Conservation (phyloP, 495 filamentous ascomycete species). For the Stereocaulon alpinum region DNA sequence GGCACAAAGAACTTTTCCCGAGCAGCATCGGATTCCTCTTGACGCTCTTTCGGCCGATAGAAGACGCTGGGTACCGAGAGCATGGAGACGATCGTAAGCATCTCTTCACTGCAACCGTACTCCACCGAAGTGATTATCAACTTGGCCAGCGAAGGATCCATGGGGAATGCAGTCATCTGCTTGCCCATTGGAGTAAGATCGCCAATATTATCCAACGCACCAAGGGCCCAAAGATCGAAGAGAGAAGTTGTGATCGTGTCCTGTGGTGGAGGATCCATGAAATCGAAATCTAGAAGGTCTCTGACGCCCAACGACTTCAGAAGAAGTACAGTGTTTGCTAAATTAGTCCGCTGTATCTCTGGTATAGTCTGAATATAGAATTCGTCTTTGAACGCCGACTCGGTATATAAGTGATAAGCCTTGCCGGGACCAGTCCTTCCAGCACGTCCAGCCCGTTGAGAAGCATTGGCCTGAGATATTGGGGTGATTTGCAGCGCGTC, state of each 20-base stretch:
- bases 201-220: slow-evolving; percentile 86
- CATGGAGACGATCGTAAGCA: slow-evolving; percentile 98
- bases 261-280: slow-evolving; percentile 98
- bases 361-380: slow-evolving; percentile 97
- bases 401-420: slow-evolving; percentile 89
- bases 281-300: slow-evolving; percentile 94
- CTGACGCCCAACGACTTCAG: slow-evolving; percentile 92
- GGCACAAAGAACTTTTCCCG: slow-evolving; percentile 99
- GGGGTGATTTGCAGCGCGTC: slow-evolving; percentile 97
- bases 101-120: slow-evolving; percentile 94
- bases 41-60: slow-evolving; percentile 93
- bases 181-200: slow-evolving; percentile 79
- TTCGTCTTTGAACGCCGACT: slow-evolving; percentile 90
- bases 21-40: slow-evolving; percentile 91
- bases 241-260: slow-evolving; percentile 95
- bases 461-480: slow-evolving; percentile 92
- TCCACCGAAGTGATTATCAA: slow-evolving; percentile 77
- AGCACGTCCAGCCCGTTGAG: slow-evolving; percentile 86
- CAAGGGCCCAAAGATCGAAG: slow-evolving; percentile 96
- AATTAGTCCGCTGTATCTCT: slow-evolving; percentile 93
- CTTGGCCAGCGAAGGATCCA: slow-evolving; percentile 91
- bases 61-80: slow-evolving; percentile 93
- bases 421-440: slow-evolving; percentile 94
- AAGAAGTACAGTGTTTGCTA: slow-evolving; percentile 87
- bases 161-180: slow-evolving; percentile 95